Percentiles rank a stretch among this genome's conserved stretches.
Conservation (phyloP, 371 early-diverging fungal genomes). For the Umbelopsis sp. region DNA sequence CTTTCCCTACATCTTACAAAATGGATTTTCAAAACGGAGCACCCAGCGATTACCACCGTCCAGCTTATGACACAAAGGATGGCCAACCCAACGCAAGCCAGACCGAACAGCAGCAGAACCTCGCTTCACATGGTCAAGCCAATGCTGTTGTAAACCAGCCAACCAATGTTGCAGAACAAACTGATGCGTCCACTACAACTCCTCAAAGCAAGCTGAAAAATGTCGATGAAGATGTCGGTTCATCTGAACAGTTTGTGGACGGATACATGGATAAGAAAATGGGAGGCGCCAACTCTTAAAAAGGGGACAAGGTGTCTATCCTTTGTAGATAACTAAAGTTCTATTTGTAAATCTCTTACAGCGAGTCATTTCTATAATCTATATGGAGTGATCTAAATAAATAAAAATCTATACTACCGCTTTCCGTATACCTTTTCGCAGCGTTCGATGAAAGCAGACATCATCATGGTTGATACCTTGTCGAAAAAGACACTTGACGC, state of each 20-base stretch:
- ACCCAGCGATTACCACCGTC: background rate
- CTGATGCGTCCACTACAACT: background rate
- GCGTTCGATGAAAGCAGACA: slow-evolving; percentile 72
- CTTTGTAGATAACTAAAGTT: background rate
- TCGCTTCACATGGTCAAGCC: background rate
- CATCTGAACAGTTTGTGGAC: background rate
- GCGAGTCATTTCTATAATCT: background rate
- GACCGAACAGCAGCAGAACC: background rate
- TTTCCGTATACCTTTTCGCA: slow-evolving; percentile 62
- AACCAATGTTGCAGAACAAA: background rate
- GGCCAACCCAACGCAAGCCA: background rate
- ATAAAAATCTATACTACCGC: slow-evolving; percentile 20
- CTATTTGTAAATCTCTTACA: background rate
- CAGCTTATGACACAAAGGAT: background rate
- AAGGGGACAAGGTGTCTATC: background rate
- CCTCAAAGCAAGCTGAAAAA: background rate
- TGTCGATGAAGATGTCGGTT: background rate
- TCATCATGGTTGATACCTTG: slow-evolving; percentile 74
- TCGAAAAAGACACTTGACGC: slow-evolving; percentile 77
- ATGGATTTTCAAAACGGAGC: slow-evolving; percentile 15
- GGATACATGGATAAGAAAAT: slow-evolving; percentile 12
- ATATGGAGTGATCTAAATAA: slow-evolving; percentile 3
- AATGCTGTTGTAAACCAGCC: background rate
- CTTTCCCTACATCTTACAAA: background rate
- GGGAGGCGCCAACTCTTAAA: slow-evolving; percentile 12